phyloP scores from a whole-genome alignment of 192 early-diverging fungal species.

The Umbelopsis vinacea region DNA sequence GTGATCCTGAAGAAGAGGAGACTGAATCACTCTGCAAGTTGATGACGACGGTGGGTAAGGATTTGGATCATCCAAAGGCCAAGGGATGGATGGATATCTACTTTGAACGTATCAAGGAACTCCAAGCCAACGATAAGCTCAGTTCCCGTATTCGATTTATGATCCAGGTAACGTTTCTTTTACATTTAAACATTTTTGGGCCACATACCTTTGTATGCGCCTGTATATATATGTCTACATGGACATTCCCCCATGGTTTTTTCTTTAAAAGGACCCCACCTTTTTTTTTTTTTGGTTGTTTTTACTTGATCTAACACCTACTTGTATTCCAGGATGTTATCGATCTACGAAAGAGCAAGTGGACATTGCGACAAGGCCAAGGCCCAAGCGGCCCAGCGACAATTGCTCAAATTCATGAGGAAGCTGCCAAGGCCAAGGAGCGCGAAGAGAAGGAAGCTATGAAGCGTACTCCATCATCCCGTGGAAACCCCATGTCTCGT shows the following conservation, averaged over 20 bases:
- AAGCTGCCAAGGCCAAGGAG: constrained; percentile 59
- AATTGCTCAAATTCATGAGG: constrained; percentile 90
- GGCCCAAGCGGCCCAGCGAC: constrained; percentile 85
- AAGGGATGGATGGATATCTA: constrained; percentile 79
- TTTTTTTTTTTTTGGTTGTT: too few relatives aligned
- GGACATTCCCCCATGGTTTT: too few relatives aligned
- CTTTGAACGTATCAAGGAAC: constrained; percentile 81
- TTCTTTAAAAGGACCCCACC: too few relatives aligned
- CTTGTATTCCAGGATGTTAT: too few relatives aligned
- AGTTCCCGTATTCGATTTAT: constrained; percentile 92
- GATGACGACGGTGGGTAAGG: constrained; percentile 84
- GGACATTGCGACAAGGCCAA: constrained; percentile 69
- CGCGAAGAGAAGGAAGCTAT: constrained; percentile 76
- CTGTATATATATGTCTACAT: neutral
- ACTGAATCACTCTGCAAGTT: constrained; percentile 93
- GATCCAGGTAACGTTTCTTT: constrained; percentile 55
- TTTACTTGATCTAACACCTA: too few relatives aligned
- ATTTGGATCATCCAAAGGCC: constrained; percentile 69
- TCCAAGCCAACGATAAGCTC: constrained; percentile 71
- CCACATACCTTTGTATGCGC: neutral
- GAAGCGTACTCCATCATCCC: constrained; percentile 67
- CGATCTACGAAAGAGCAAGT: constrained; percentile 69
- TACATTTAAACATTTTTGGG: constrained; percentile 1
- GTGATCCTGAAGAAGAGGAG: constrained; percentile 92
- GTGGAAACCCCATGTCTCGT: constrained; percentile 62